Evolutionary conservation across 139 green algal genomes (phyloP), one percentile per base, ranked within the genome.

Genomic region (Astrephomene gubernaculifera): DNA sequence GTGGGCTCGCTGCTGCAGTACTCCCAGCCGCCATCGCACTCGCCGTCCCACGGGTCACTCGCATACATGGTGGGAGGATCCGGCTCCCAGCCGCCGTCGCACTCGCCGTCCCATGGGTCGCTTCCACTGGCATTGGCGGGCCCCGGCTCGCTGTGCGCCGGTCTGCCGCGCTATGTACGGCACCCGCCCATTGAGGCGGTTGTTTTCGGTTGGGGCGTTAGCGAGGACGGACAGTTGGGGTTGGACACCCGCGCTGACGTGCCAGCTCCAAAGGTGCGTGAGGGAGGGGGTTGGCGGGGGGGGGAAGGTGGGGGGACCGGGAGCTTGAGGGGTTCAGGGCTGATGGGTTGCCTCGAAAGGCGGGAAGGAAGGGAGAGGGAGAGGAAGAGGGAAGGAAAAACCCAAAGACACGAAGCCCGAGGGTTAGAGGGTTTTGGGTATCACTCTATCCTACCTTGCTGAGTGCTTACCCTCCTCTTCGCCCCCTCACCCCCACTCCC

Each of bases 191-290:
- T 97, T 2, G 95, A 98, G 74, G 89, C 94, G 17, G 96, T 98
- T 0, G 91, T 97, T 33, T 98, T 98, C 87, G 94, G 86, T 10
- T 98, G 93, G 91, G 96, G 96, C 39, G 94, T 94, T 9, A 87
- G 88, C 70, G 96, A 98, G 79, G 96, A 98, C 74, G 91, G 93
- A 0, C 96, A 98, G 90, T 89, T 98, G 80, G 94, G 92, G 10
- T 38, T 92, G 12, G 86, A 87, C 31, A n/a, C 33, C 29, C 52
- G 21, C 24, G 63, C 25, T 17, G 64, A 85, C 36, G 74, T 87
- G 9, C 3, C 49, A 25, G 65, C 39, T n/a, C 87, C 85, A n/a
- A 89, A 89, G 83, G 87, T 88, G 68, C 10, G 76, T 4, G 22
- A 31, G 17, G 25, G 38, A 4, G 38, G 39, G 35, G n/a, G 24